phyloP scores from a whole-genome alignment of 257 asterid species.

The Salvia splendens region DNA sequence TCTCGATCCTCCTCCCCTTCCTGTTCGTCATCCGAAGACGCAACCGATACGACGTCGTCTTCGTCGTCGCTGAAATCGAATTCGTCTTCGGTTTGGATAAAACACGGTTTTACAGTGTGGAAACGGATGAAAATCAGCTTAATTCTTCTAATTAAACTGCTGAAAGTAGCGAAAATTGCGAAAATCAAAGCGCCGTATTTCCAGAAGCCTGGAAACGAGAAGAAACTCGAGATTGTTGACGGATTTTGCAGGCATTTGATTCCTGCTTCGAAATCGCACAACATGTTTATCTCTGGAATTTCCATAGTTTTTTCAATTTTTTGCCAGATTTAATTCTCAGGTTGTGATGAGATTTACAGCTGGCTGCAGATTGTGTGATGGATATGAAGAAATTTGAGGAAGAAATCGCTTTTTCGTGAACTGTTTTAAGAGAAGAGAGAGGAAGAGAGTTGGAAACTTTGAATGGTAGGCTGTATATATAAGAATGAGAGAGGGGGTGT shows the following conservation, averaged over 20 bases:
- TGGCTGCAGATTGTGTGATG: slow-evolving; percentile 21
- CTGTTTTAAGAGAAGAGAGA: neutral
- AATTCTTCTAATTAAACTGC: slow-evolving; percentile 54
- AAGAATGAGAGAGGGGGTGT: slow-evolving; percentile 7
- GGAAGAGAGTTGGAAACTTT: neutral
- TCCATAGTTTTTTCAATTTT: slow-evolving; percentile 44
- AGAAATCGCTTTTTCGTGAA: slow-evolving; percentile 7
- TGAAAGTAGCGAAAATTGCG: slow-evolving; percentile 65
- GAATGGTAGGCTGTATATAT: slow-evolving; percentile 32
- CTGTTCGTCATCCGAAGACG: slow-evolving; percentile 49
- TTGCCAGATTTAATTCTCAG: neutral
- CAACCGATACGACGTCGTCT: slow-evolving; percentile 31
- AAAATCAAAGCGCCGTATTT: slow-evolving; percentile 87
- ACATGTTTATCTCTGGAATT: slow-evolving; percentile 65
- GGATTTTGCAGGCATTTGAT: slow-evolving; percentile 72
- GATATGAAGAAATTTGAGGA: slow-evolving; percentile 16
- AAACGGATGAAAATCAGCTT: slow-evolving; percentile 55
- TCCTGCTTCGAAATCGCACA: slow-evolving; percentile 71
- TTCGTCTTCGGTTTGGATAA: slow-evolving; percentile 43
- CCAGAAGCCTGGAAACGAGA: slow-evolving; percentile 58
- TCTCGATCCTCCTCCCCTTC: slow-evolving; percentile 36
- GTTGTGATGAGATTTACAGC: slow-evolving; percentile 14
- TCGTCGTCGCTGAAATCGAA: slow-evolving; percentile 52
- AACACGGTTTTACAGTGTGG: slow-evolving; percentile 49
- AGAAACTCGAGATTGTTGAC: slow-evolving; percentile 46